A percentile compares a stretch with the other conserved stretches of the same genome.
phyloP scores from a whole-genome alignment of 805 yeast species.

The Sugiyamaella valdiviana region DNA sequence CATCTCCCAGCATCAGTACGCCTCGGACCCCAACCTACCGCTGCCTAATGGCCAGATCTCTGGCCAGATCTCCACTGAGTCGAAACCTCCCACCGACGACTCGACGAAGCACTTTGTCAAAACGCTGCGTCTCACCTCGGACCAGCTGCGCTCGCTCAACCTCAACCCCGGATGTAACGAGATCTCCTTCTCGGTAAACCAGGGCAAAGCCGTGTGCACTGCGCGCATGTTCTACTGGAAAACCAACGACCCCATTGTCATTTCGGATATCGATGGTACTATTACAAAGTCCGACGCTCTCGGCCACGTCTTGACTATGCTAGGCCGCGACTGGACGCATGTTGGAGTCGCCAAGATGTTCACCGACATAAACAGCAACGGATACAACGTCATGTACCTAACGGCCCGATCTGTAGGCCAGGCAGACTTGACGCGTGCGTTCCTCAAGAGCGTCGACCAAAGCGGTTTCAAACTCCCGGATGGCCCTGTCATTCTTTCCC shows the following conservation, averaged over 20 bases:
- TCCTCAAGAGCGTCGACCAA: slow-evolving; percentile 71
- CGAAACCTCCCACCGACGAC: slow-evolving; percentile 19
- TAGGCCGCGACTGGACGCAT: slow-evolving; percentile 98
- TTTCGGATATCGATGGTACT: slow-evolving; percentile 96
- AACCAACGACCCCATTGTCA: slow-evolving; percentile 78
- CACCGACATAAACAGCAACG: slow-evolving; percentile 78
- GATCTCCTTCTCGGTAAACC: slow-evolving; percentile 69
- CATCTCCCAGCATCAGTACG: slow-evolving; percentile 9
- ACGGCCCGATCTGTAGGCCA: slow-evolving; percentile 95
- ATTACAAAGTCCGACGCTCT: slow-evolving; percentile 96
- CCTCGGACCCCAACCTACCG: slow-evolving; percentile 9
- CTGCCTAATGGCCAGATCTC: background rate
- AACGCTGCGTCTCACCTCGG: slow-evolving; percentile 85
- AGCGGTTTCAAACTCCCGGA: slow-evolving; percentile 65
- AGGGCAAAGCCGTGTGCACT: slow-evolving; percentile 69
- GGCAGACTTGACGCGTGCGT: slow-evolving; percentile 85
- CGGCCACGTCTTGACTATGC: slow-evolving; percentile 88
- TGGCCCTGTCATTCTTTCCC: slow-evolving; percentile 93
- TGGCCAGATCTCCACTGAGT: slow-evolving; percentile 1
- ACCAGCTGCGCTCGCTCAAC: slow-evolving; percentile 69
- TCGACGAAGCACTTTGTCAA: slow-evolving; percentile 51
- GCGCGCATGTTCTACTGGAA: slow-evolving; percentile 82
- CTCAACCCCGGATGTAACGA: slow-evolving; percentile 76
- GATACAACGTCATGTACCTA: slow-evolving; percentile 87
- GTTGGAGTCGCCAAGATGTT: slow-evolving; percentile 89